Base-by-base conservation (phyloP, 2,329 filamentous ascomycete genomes). In the Talaromyces sp. region DNA sequence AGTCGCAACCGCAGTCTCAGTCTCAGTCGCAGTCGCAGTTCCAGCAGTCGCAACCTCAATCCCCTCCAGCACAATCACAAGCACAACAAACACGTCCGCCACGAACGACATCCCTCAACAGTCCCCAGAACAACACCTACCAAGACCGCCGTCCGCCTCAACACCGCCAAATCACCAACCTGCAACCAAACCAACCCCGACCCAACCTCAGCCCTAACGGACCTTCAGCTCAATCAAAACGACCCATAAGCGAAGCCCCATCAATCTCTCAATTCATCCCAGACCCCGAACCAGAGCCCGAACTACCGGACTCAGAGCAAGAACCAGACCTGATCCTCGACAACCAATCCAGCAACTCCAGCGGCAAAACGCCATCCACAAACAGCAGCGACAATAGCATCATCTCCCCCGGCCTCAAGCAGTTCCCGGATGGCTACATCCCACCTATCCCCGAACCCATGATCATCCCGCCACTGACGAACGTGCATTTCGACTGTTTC, bases 401-500 rank as follows among this genome's bases (percentile, higher is more conserved):
- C 6, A 61, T 50, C 8, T 39, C 52, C 8, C 17, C n/a, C 2
- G 45, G 27, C 50, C 22, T 63, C 13, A 64, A 64, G 7, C 41
- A 64, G 7, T 64, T 52, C 19, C 54, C 54, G 1, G 54, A 61
- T 37, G 61, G 31, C 47, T 67, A 60, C 6, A 37, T 64, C 25
- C 73, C 74, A 0, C 73, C 73, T n/a, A 74, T 76, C n/a, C 62
- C 71, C 13, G 74, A 76, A 41, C 72, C 74, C 43, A 69, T 75
- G 50, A 69, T 75, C 8, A 73, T 78, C 10, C 74, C 74, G 3
- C 69, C 66, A 2, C 25, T 81, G 61, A 75, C 71, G 43, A 72
- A 72, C 58, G 66, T 75, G 15, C 79, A 80, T 61, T 76, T 72
- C 62, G 66, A 69, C 35, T 81, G 79, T 68, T 80, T 77, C 66